Base-by-base conservation (phyloP, 129 eudicot species). In the Chrysanthemum seticuspe region DNA sequence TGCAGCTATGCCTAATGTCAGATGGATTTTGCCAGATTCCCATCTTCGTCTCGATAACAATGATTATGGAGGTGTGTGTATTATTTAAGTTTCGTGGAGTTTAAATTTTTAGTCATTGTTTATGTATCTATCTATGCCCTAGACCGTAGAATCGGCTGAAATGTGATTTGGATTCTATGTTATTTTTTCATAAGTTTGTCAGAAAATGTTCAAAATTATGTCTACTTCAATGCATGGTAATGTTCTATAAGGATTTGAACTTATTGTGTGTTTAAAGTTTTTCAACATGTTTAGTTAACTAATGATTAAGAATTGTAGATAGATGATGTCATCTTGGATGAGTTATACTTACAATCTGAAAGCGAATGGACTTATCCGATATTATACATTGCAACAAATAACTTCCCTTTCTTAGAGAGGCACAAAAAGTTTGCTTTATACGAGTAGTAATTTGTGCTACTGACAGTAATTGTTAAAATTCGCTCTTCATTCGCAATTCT, bases 11-110 rank as follows among this genome's bases (percentile, higher is more conserved):
- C 83, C 81, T 21, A 62, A 65, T 77, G 90, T 80, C 15, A 78
- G 78, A 67, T 86, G 87, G 90, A 64, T 83, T 76, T 81, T 83
- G 53, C 87, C 83, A 6, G 90, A 86, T 47, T 83, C 87, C 12
- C 79, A 86, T 61, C 48, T 80, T 56, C 47, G 31, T 74, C 47
- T 44, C 44, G 73, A 21, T 21, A 81, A 76, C 55, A 69, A 74
- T 57, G 82, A 53, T 57, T 87, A 81, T 58, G 86, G 84, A 75
- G 91, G 88, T 87, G 65, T 66, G 67, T 27, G 36, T 63, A 14
- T 64, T 51, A 36, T 69, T 74, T 9, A 21, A 48, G 68, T 13
- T 60, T n/a, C 21, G 13, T 40, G 45, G 56, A 7, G 21, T 52
- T 71, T 58, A 47, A n/a, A 9, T 23, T 53, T 15, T 13, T 51